Base-by-base conservation (phyloP, 352 stramenopile genomes). In the Globisporangium parvum region DNA sequence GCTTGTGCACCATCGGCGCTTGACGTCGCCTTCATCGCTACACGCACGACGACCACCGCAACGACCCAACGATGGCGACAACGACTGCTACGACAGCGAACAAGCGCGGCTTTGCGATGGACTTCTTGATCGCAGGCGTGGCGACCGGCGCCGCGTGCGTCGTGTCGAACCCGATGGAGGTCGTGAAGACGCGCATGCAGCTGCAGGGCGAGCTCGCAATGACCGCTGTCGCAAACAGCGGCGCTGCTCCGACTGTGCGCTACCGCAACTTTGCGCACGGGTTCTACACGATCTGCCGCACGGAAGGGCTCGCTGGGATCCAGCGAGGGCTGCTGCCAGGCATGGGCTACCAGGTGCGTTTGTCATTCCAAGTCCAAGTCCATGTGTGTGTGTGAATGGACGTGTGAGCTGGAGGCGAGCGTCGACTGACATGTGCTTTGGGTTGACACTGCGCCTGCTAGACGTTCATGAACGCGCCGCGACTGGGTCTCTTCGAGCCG, bases 101-200 rank as follows among this genome's bases (percentile, higher is more conserved):
- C 48, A 70, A 75, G 42, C 78, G 80, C 15, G 61, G 75, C 65
- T 83, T 91, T 49, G 20, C 67, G 20, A 75, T 88, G 63, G 83
- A 93, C 53, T 88, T 93, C 58, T 28, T 84, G 28, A 64, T 95
- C 52, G 85, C 73, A 20, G 84, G 74, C 53, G 37, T 75, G 17
- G 75, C 85, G 24, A 91, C 85, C 6, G 80, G 78, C 60, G 67
- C 71, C 42, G 83, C 85, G 9, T 87, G 73, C 39, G 60, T 95
- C 21, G 69, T 88, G 40, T 95, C 85, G 39, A 95, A 95, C 59
- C 85, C 85, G n/a, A 93, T 95, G 82, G 85, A 95, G 63, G 83
- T 93, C 45, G 76, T 95, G 59, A 95, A 95, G 77, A 95, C 85
- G 54, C 85, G 85, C 59, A 93, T 95, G 85, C 85, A 95, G 69